Base-by-base conservation (phyloP, 805 yeast genomes). In the Ogataea pini region DNA sequence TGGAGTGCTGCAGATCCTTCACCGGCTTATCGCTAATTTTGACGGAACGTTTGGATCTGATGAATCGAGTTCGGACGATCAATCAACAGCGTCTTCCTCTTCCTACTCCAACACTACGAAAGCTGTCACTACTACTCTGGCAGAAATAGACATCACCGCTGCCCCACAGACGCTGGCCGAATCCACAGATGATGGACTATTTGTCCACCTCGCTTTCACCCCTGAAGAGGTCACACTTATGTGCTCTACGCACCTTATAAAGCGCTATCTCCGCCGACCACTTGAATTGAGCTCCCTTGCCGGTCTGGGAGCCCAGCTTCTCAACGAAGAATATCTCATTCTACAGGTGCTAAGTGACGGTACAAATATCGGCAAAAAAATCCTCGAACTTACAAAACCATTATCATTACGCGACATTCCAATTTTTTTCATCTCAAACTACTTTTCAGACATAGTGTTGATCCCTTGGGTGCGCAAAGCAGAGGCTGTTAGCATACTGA, bases 301-400 rank as follows among this genome's bases (percentile, higher is more conserved):
- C 10, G 49, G 45, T 10, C 56, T 72, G 37, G 63, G 62, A 2
- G 74, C 72, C 24, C 71, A 71, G 27, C 57, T 80, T 13, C 51
- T 80, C 3, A 65, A 69, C 2, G 76, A 73, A 16, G 65, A 68
- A 12, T 83, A 76, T 56, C 63, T 79, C 24, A 75, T 73, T n/a
- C 63, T 83, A 20, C 85, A 80, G 53, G 77, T 83, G 3, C 82
- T 81, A 50, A 76, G 79, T 46, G 86, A 80, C 54, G 86, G 87
- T 0, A 68, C 72, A 16, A 74, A 72, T 54, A 79, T 77, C 53
- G 79, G 78, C 37, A 72, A 74, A 33, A 66, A 83, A 36, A 81
- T 83, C 13, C 61, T 83, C 39, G 79, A 78, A 46, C 64, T 83
- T 33, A 80, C 85, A 1, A 70, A 72, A 43, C 88, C 88, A 0